Conservation (phyloP, 2,329 filamentous ascomycete genomes). For the Penicillium sp. region DNA sequence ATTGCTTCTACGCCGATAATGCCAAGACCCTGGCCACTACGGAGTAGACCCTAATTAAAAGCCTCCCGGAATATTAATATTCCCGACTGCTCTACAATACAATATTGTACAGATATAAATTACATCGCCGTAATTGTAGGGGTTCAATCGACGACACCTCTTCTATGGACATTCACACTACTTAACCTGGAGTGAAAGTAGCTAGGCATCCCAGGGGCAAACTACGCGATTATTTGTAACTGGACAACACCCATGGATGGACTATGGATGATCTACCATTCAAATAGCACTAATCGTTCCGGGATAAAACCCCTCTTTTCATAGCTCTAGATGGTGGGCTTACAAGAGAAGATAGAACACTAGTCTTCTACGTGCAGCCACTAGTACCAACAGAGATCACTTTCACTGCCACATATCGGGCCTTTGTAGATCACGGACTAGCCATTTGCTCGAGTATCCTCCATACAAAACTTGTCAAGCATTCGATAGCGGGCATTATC, state of each 20-base stretch:
- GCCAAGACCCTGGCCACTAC: not conserved
- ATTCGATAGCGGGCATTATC: constrained; percentile 12
- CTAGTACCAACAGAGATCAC: constrained; percentile 28
- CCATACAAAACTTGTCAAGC: constrained; percentile 19
- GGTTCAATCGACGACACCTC: too few species aligned
- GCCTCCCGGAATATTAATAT: not conserved
- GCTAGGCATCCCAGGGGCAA: too few species aligned
- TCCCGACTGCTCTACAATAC: too few species aligned
- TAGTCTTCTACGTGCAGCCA: constrained; percentile 6
- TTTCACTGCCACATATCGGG: constrained; percentile 37
- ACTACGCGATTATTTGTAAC: not conserved
- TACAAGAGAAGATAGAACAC: constrained; percentile 9
- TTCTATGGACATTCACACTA: too few species aligned
- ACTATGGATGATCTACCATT: not conserved
- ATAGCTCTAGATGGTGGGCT: not conserved
- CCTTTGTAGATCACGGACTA: constrained; percentile 28
- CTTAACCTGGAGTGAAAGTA: too few species aligned
- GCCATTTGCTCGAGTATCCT: constrained; percentile 35
- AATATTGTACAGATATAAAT: too few species aligned
- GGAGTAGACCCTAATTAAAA: not conserved
- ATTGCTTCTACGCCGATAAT: not conserved
- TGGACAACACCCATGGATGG: too few species aligned
- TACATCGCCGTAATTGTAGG: too few species aligned
- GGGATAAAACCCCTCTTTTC: not conserved
- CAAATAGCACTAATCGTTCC: not conserved